Conservation (phyloP, 345 rosid species). For the Euphorbia pulcherrima region DNA sequence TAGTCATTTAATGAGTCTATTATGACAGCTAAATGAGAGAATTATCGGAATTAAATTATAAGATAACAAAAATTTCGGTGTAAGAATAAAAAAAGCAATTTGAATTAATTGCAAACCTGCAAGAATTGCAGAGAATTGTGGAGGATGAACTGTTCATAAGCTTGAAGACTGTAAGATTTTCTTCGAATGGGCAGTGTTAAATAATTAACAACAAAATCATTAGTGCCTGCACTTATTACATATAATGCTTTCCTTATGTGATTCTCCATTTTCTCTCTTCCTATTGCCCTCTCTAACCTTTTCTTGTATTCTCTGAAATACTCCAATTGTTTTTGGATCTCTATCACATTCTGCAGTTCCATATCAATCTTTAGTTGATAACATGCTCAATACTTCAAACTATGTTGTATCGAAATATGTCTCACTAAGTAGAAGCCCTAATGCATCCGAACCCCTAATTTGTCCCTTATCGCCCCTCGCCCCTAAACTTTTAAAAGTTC, state of each 20-base stretch:
- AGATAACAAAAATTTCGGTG: background rate
- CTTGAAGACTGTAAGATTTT: slow-evolving; percentile 41
- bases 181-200: slow-evolving; percentile 51
- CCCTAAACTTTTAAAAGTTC: too few relatives aligned
- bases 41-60: background rate
- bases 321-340: slow-evolving; percentile 39
- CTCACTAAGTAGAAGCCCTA: too few relatives aligned
- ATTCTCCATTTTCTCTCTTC: slow-evolving; percentile 30
- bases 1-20: too few relatives aligned
- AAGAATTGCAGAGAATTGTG: slow-evolving; percentile 38
- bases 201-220: slow-evolving; percentile 56
- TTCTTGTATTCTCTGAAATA: slow-evolving; percentile 52
- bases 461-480: too few relatives aligned
- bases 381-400: too few relatives aligned
- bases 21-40: background rate
- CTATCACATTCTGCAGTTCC: slow-evolving; percentile 41
- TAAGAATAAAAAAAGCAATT: too few relatives aligned
- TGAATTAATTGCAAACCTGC: slow-evolving; percentile 35
- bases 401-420: too few relatives aligned
- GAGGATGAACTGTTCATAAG: slow-evolving; percentile 55
- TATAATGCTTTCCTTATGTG: slow-evolving; percentile 35
- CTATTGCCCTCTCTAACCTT: slow-evolving; percentile 37
- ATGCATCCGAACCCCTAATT: too few relatives aligned
- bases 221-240: slow-evolving; percentile 51
- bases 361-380: too few relatives aligned